A percentile compares a stretch with the other conserved stretches of the same genome.
Conservation (phyloP, 805 yeast genomes). For the Torulaspora delbrueckii region DNA sequence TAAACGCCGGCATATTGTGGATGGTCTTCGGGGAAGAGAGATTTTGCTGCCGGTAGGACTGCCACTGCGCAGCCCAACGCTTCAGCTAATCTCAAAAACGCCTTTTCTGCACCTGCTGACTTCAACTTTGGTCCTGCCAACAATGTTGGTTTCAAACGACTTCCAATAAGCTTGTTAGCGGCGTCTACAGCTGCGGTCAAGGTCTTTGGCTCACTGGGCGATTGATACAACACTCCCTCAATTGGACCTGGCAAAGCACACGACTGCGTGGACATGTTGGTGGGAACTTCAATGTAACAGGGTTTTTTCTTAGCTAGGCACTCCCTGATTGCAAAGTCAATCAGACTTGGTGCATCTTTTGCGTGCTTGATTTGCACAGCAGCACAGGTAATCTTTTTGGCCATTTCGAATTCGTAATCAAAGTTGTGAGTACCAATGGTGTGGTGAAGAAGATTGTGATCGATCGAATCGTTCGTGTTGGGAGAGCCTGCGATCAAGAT, state of each 20-base stretch:
- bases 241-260: constrained; percentile 2
- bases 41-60: background rate
- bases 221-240: background rate
- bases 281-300: constrained; percentile 1
- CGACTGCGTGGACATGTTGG: background rate
- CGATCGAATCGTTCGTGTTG: background rate
- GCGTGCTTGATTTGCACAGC: constrained; percentile 2
- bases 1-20: constrained; percentile 1
- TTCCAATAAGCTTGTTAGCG: background rate
- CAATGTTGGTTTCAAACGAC: background rate
- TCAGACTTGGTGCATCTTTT: constrained; percentile 1
- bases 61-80: constrained; percentile 2
- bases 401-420: constrained; percentile 1
- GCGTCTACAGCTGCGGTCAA: background rate
- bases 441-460: background rate
- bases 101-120: constrained; percentile 1
- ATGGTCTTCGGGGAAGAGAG: background rate
- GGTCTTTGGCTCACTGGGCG: background rate
- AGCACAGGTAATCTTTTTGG: constrained; percentile 1
- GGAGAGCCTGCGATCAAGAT: background rate
- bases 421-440: background rate
- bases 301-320: constrained; percentile 1
- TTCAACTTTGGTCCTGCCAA: constrained; percentile 2
- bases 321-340: background rate
- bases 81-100: constrained; percentile 1